These are phyloP conservation scores for Arctium lappa DNA, from an alignment of 129 eudicot species.

Conservation along the genomic window DNA sequence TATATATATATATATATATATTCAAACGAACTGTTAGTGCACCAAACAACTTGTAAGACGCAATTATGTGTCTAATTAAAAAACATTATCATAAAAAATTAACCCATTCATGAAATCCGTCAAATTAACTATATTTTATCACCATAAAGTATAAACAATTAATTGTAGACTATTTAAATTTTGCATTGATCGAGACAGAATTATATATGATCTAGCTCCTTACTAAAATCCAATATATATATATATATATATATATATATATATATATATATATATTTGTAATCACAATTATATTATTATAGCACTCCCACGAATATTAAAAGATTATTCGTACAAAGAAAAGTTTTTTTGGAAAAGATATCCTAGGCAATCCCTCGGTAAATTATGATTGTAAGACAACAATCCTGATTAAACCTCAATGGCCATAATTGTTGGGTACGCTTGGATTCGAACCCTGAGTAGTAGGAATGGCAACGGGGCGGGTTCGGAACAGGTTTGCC, in stretches of 20 bases:
- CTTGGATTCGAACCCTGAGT: no score
- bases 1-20: no score
- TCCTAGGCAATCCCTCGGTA: no score
- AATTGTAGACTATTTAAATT: not conserved
- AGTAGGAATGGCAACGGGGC: no score
- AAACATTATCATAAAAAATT: not conserved
- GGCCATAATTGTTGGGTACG: no score
- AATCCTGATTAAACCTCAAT: no score
- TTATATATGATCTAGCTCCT: not conserved
- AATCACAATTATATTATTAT: not conserved
- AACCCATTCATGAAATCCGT: conserved; percentile 8
- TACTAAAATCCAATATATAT: not conserved
- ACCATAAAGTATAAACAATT: not conserved
- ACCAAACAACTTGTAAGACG: not conserved
- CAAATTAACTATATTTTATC: conserved; percentile 17
- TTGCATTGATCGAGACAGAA: not conserved
- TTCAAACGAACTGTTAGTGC: not conserved
- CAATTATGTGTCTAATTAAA: not conserved
- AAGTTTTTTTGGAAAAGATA: no score
- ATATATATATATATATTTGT: no score
- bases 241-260: no score
- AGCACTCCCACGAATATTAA: conserved; percentile 1
- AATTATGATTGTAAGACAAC: no score
- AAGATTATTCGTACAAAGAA: not conserved
- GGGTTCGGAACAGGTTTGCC: no score